These are phyloP conservation scores for Ceratocystis alfenasii DNA, from an alignment of 2,329 filamentous ascomycete species.

Conservation along the genomic window DNA sequence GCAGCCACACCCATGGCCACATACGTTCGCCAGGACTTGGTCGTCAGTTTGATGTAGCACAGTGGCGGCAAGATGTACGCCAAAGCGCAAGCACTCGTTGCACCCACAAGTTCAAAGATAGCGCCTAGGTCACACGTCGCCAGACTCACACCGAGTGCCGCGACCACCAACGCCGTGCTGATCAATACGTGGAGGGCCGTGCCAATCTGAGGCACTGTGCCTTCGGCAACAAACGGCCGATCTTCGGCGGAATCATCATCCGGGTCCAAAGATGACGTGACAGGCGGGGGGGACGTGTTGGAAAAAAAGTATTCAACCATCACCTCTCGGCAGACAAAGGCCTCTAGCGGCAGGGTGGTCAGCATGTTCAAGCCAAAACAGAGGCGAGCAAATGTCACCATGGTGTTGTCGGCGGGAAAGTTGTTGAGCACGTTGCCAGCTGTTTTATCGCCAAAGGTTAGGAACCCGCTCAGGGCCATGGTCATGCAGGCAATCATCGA, in stretches of 20 bases:
- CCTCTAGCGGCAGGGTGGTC: conserved; percentile 88
- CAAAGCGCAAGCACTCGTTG: conserved; percentile 84
- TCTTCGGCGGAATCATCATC: conserved; percentile 15
- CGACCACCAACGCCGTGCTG: conserved; percentile 68
- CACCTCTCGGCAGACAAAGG: conserved; percentile 93
- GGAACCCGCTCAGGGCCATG: conserved; percentile 79
- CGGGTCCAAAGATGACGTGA: neutral
- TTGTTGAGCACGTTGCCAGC: conserved; percentile 97
- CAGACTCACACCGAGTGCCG: conserved; percentile 64
- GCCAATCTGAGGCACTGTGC: conserved; percentile 27
- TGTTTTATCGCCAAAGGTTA: conserved; percentile 85
- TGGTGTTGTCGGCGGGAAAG: conserved; percentile 76
- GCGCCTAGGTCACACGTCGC: conserved; percentile 86
- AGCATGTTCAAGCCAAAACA: conserved; percentile 99
- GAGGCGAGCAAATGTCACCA: conserved; percentile 89
- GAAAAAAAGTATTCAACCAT: conserved; percentile 76
- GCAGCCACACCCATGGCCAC: conserved; percentile 59
- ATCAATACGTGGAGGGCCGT: conserved; percentile 75
- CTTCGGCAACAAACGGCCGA: conserved; percentile 21
- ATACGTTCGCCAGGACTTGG: conserved; percentile 59
- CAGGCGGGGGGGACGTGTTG: conserved; percentile 14
- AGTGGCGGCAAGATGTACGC: conserved; percentile 91
- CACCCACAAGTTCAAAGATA: conserved; percentile 92
- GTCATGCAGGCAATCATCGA: conserved; percentile 84
- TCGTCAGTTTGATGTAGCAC: conserved; percentile 89